Evolutionary conservation across 305 asterid genomes (phyloP).

Genomic region (Solanum chacoense): DNA sequence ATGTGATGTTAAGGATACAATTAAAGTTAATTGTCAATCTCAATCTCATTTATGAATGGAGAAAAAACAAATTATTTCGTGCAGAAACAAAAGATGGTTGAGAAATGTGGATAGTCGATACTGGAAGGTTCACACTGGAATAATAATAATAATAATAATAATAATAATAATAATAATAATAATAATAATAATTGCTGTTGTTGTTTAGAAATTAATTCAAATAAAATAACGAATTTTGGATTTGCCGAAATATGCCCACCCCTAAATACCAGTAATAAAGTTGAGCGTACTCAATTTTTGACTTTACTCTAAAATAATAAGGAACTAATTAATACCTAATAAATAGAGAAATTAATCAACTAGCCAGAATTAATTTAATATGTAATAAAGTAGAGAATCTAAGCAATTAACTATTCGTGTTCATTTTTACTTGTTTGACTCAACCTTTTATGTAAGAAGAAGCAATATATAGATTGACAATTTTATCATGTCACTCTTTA

Average conservation of each 20-base stretch:
- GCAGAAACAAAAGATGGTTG: background rate
- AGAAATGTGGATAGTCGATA: background rate
- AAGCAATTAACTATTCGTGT: background rate
- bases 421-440: too few relatives aligned
- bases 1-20: too few relatives aligned
- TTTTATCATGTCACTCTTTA: too few relatives aligned
- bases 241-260: background rate
- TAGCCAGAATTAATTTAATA: background rate
- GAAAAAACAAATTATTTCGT: background rate
- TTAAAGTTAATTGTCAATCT: too few relatives aligned
- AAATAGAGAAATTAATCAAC: background rate
- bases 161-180: too few relatives aligned
- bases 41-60: background rate
- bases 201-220: too few relatives aligned
- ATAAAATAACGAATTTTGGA: background rate
- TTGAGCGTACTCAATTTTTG: background rate
- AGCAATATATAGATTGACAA: too few relatives aligned
- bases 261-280: background rate
- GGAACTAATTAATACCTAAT: background rate
- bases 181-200: too few relatives aligned
- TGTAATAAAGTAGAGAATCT: background rate
- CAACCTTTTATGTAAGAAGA: too few relatives aligned
- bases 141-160: too few relatives aligned
- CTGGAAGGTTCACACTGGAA: too few relatives aligned
- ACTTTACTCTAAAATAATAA: background rate